Percentiles rank a stretch among this genome's conserved stretches.
Conservation (phyloP, 2,329 filamentous ascomycete species). For the Pseudopyrenochaeta lycopersici region DNA sequence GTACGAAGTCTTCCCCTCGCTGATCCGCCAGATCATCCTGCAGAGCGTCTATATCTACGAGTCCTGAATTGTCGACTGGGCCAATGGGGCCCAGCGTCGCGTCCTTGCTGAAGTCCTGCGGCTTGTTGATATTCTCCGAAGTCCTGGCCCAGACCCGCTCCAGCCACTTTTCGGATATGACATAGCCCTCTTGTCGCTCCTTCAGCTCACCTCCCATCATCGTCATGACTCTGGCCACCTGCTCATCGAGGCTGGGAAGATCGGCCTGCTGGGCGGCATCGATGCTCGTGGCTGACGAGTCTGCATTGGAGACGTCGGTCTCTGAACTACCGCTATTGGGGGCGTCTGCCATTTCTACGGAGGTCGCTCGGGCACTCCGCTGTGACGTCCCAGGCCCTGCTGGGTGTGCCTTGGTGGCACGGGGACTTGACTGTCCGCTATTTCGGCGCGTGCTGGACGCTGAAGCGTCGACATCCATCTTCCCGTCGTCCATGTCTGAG, state of each 20-base stretch:
- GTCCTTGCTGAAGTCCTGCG: constrained; percentile 66
- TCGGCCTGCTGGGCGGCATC: constrained; percentile 27
- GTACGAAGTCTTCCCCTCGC: constrained; percentile 68
- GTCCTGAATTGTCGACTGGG: constrained; percentile 86
- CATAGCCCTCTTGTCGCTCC: constrained; percentile 77
- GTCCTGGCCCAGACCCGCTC: constrained; percentile 53
- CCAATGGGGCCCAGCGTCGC: constrained; percentile 72
- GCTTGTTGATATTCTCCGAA: constrained; percentile 43
- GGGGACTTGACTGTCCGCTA: constrained; percentile 37
- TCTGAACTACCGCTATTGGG: constrained; percentile 39
- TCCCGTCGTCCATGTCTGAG: constrained; percentile 61
- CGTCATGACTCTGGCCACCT: constrained; percentile 76
- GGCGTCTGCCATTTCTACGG: constrained; percentile 56
- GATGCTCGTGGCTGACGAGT: constrained; percentile 33
- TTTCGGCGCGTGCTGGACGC: constrained; percentile 21
- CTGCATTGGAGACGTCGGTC: constrained; percentile 35
- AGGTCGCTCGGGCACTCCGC: constrained; percentile 46
- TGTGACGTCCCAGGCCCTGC: constrained; percentile 20
- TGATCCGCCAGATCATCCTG: constrained; percentile 43
- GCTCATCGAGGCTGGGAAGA: constrained; percentile 63
- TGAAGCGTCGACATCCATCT: constrained; percentile 46
- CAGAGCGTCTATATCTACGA: constrained; percentile 54
- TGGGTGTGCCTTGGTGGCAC: constrained; percentile 36
- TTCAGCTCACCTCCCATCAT: constrained; percentile 66
- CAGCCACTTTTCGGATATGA: constrained; percentile 84